Conservation (phyloP, 495 filamentous ascomycete genomes). For the Monascus purpureus region DNA sequence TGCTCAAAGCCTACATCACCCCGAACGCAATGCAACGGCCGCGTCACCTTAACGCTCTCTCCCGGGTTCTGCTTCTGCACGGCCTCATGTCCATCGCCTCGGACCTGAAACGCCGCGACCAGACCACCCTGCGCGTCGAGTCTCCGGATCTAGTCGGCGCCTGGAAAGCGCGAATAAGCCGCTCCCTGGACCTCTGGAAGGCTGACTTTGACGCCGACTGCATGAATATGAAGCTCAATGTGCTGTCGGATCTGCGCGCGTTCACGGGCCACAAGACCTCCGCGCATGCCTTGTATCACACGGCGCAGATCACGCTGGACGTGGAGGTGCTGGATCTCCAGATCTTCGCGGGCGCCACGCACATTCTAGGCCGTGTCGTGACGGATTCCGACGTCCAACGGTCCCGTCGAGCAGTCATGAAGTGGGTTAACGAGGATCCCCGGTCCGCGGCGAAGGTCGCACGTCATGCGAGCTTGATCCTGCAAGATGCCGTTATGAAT, state of each 20-base stretch:
- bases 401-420: slow-evolving; percentile 25
- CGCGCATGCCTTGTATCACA: slow-evolving; percentile 34
- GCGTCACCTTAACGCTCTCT: slow-evolving; percentile 31
- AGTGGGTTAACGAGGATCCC: slow-evolving; percentile 20
- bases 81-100: slow-evolving; percentile 43
- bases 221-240: slow-evolving; percentile 18
- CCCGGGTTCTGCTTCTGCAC: slow-evolving; percentile 33
- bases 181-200: slow-evolving; percentile 41
- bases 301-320: slow-evolving; percentile 33
- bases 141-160: slow-evolving; percentile 25
- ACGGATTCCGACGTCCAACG: slow-evolving; percentile 29
- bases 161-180: slow-evolving; percentile 34
- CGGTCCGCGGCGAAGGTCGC: slow-evolving; percentile 21
- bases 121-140: slow-evolving; percentile 30
- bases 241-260: slow-evolving; percentile 14
- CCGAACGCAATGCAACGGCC: slow-evolving; percentile 15
- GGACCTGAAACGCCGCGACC: slow-evolving; percentile 40
- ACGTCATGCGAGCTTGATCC: slow-evolving; percentile 30
- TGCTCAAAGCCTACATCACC: slow-evolving; percentile 38
- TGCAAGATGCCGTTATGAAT: slow-evolving; percentile 31
- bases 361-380: slow-evolving; percentile 36
- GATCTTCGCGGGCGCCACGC: slow-evolving; percentile 37
- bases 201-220: slow-evolving; percentile 36
- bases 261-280: slow-evolving; percentile 28
- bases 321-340: slow-evolving; percentile 42